phyloP scores from a whole-genome alignment of 352 stramenopile genomes.

The Pythium insidiosum region DNA sequence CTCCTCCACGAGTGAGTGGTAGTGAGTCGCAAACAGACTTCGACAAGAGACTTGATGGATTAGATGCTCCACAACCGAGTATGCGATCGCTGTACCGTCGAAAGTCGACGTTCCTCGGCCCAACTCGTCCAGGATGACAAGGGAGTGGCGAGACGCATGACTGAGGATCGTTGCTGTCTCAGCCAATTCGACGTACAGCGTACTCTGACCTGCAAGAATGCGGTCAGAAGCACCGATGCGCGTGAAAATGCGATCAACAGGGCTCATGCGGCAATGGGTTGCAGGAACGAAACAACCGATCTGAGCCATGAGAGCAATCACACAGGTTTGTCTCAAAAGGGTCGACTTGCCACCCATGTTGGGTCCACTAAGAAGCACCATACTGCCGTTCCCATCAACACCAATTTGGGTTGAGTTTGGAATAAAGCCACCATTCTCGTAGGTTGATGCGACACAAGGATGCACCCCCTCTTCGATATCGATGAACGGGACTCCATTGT shows the following conservation, averaged over 20 bases:
- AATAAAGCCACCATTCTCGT: conserved; percentile 90
- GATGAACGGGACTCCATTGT: conserved; percentile 59
- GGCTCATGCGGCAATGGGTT: conserved; percentile 89
- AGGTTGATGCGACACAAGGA: conserved; percentile 88
- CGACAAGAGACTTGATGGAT: conserved; percentile 84
- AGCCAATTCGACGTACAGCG: conserved; percentile 98
- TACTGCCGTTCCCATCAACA: conserved; percentile 39
- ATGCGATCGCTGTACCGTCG: conserved; percentile 97
- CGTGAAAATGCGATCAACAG: conserved; percentile 99
- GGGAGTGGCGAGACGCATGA: conserved; percentile 90
- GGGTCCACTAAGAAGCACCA: conserved; percentile 94
- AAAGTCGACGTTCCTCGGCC: conserved; percentile 98
- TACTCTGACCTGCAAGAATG: conserved; percentile 98
- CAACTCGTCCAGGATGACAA: conserved; percentile 99
- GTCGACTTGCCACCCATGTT: conserved; percentile 99
- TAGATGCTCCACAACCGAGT: conserved; percentile 94
- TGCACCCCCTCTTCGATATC: conserved; percentile 93
- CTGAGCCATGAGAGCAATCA: conserved; percentile 97
- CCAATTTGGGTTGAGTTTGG: conserved; percentile 94
- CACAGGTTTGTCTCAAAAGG: conserved; percentile 96
- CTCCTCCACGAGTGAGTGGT: conserved; percentile 92
- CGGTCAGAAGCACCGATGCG: conserved; percentile 97
- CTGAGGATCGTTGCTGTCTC: conserved; percentile 98
- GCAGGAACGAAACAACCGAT: conserved; percentile 99
- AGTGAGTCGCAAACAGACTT: conserved; percentile 99